Evolutionary conservation across 345 rosid genomes (phyloP).

Genomic region (Sisymbrium irio): DNA sequence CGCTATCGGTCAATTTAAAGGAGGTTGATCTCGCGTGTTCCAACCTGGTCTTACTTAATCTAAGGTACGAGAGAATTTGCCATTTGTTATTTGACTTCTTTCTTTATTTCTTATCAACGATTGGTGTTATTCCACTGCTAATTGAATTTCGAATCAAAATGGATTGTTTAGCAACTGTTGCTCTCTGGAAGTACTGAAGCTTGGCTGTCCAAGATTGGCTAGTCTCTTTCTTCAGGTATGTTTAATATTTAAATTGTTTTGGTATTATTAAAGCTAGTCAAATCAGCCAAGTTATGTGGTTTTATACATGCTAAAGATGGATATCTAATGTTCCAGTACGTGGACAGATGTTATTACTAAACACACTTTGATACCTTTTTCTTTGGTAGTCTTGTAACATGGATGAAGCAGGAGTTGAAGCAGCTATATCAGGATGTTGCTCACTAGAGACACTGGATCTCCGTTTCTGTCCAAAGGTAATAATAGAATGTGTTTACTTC

Average conservation of each 20-base stretch:
- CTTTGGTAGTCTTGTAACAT: conserved; percentile 67
- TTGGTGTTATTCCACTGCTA: conserved; percentile 2
- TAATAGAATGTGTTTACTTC: conserved; percentile 1
- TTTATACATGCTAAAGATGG: background rate
- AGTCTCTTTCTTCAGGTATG: conserved; percentile 90
- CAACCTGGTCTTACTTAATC: conserved; percentile 67
- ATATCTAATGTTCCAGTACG: background rate
- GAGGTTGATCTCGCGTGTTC: conserved; percentile 80
- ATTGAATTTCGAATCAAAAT: conserved; percentile 5
- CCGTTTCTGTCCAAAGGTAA: conserved; percentile 90
- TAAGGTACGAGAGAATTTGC: conserved; percentile 52
- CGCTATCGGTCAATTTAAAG: conserved; percentile 79
- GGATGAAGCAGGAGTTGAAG: conserved; percentile 68
- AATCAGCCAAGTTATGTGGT: background rate
- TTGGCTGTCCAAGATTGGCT: conserved; percentile 71
- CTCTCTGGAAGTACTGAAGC: conserved; percentile 81
- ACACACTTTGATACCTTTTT: conserved; percentile 20
- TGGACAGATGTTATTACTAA: background rate
- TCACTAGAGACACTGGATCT: conserved; percentile 93
- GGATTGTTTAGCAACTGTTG: conserved; percentile 66
- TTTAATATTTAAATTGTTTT: background rate
- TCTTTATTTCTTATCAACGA: background rate
- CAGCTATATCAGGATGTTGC: conserved; percentile 70
- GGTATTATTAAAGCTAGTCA: background rate
- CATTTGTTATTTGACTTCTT: background rate